Base-by-base conservation (phyloP, 164 flowering plant species). In the Vitis amurensis region DNA sequence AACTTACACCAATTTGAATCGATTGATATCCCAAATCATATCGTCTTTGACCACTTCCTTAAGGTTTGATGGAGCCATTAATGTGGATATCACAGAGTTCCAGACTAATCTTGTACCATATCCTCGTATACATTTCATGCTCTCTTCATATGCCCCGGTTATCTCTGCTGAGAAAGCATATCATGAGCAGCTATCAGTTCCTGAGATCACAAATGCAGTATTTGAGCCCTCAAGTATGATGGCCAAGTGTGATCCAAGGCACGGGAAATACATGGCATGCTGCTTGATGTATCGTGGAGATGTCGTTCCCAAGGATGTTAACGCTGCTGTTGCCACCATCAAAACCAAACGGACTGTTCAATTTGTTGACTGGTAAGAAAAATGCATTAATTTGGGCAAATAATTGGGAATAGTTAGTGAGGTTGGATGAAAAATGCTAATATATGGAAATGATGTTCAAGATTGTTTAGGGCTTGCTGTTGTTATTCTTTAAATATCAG, bases 71-170 rank as follows among this genome's bases (percentile, higher is more conserved):
- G 87, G 86, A 14, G 85, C 84, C 55, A 60, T 84, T 55, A 84
- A 82, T 64, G 86, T 82, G 47, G 87, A 84, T 72, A 70, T 84
- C 6, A 84, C 82, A 30, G 87, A 84, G 69, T 84, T 84, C 69
- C 87, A 84, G 55, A 84, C 88, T 16, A 84, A 84, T 59, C 71
- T 84, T 73, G 88, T 82, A 17, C 86, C 88, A 3, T 84, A 84
- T 70, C 88, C 88, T 2, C 79, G 84, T 15, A 82, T 84, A 71
- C 88, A 84, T 59, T 84, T 84, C 83, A 84, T 84, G 86, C 86
- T 84, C 61, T 82, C 86, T 9, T 84, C 88, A 11, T 84, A 82
- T 72, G 88, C 86, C 14, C 88, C 88, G 27, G 83, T 83, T 7
- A 79, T 81, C 64, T 82, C 85, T 16, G 85, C 87, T 12, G 83